Evolutionary conservation across 2,329 filamentous ascomycete species (phyloP), one percentile per base, ranked within the genome.

Genomic region (Sporothrix dimorphospora): DNA sequence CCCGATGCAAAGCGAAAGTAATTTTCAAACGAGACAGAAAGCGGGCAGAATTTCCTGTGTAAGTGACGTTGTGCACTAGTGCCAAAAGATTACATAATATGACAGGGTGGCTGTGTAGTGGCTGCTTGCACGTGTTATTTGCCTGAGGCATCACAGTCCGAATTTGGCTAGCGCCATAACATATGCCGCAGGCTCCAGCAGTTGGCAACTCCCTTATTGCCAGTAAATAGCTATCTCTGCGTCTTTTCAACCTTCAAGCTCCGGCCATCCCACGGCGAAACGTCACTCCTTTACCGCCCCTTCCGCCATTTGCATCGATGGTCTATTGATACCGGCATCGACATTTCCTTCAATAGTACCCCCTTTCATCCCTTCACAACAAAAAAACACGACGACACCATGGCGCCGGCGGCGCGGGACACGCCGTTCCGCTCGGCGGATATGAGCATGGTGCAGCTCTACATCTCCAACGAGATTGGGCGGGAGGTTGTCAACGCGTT

Each of bases 371-470:
- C 27, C 38, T 65, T 19, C 16, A n/a, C 51, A 24, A 61, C 34
- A 27, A 12, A n/a, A 38, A 47, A 34, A 75, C 74, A 73, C 71
- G 24, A 38, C 66, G 76, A 75, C 80, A 83, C 76, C 76, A 92
- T 91, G 90, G 89, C 88, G 82, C 85, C 87, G 77, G 83, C 85
- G 81, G 83, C 85, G 81, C 85, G 93, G 85, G 94, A 98, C 85
- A 97, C 94, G 83, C 93, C 98, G 86, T 98, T 99, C 91, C 95
- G 97, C 89, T 99, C 96, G 81, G 93, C 94, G 93, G 93, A 98
- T 84, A 99, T 99, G 96, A 98, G 94, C 88, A 92, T 99, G 91
- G 97, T 97, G 80, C 96, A 99, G 90, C 92, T 99, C 80, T 99
- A 98, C 85, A 97, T 99, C 79, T 94, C 96, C 80, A 98, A 98